Conservation (phyloP, 495 filamentous ascomycete species). For the Platismatia glauca region DNA sequence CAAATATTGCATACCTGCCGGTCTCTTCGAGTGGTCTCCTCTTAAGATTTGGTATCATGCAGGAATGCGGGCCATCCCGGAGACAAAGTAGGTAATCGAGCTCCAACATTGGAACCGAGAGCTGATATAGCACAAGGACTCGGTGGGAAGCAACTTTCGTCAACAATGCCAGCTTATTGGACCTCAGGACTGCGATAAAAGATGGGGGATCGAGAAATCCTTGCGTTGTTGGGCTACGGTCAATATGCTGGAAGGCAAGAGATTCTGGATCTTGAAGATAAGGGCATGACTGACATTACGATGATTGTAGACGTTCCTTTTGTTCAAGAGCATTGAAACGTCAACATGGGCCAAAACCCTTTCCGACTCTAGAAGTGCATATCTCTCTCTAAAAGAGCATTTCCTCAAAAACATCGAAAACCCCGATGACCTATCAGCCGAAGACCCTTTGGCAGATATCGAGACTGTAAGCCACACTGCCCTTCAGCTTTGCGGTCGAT, state of each 20-base stretch:
- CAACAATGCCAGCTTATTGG: slow-evolving; percentile 48
- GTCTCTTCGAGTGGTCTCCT: neutral
- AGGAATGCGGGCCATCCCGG: slow-evolving; percentile 15
- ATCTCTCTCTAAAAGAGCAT: slow-evolving; percentile 59
- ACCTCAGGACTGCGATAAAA: slow-evolving; percentile 59
- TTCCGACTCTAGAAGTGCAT: slow-evolving; percentile 60
- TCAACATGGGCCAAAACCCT: slow-evolving; percentile 61
- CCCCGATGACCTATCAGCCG: slow-evolving; percentile 62
- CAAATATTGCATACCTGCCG: neutral
- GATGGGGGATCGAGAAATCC: slow-evolving; percentile 46
- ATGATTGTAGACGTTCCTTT: slow-evolving; percentile 57
- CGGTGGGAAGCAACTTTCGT: slow-evolving; percentile 61
- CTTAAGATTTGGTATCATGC: slow-evolving; percentile 1
- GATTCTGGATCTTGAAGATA: neutral
- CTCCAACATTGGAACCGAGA: too few relatives aligned
- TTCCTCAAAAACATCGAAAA: slow-evolving; percentile 73
- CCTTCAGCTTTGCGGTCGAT: slow-evolving; percentile 14
- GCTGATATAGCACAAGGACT: slow-evolving; percentile 9
- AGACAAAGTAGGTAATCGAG: slow-evolving; percentile 6
- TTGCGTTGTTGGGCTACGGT: slow-evolving; percentile 66
- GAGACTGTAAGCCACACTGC: slow-evolving; percentile 52
- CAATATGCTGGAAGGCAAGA: slow-evolving; percentile 85
- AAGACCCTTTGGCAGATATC: slow-evolving; percentile 84
- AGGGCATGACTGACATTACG: slow-evolving; percentile 12
- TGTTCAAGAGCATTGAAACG: slow-evolving; percentile 61